These are phyloP conservation scores for Globisporangium cylindrosporum DNA, from an alignment of 352 stramenopile species.

Conservation along the genomic window DNA sequence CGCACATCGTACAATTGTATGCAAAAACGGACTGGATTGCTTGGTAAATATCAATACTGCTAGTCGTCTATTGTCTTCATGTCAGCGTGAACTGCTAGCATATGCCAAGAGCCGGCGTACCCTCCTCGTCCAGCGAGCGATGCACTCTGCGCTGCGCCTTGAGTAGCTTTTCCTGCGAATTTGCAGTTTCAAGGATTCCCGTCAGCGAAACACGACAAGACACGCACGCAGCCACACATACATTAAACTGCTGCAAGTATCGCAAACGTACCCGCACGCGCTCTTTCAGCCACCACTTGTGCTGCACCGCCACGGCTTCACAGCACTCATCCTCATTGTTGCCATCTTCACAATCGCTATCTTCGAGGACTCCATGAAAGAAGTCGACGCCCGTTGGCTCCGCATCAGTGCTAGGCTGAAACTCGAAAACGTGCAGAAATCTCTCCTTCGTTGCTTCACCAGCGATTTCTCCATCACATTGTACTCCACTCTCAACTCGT, in stretches of 20 bases:
- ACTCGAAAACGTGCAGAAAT: conserved; percentile 11
- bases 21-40: background rate
- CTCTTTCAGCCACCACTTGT: conserved; percentile 12
- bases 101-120: background rate
- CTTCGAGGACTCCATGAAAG: background rate
- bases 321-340: background rate
- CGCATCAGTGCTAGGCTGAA: background rate
- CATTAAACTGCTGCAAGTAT: background rate
- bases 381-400: background rate
- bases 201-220: background rate
- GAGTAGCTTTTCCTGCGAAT: conserved; percentile 13
- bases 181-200: too few relatives aligned
- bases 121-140: conserved; percentile 8
- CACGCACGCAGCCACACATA: background rate
- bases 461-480: background rate
- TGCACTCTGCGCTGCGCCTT: conserved; percentile 11
- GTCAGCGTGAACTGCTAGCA: background rate
- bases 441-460: background rate
- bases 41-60: background rate
- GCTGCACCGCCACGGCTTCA: conserved; percentile 1
- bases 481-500: background rate
- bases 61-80: background rate
- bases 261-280: conserved; percentile 1
- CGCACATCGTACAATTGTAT: background rate
- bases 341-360: background rate